Percentiles rank a stretch among this genome's conserved stretches.
phyloP scores from a whole-genome alignment of 768 basidiomycete species.

The Lactarius hatsudake region DNA sequence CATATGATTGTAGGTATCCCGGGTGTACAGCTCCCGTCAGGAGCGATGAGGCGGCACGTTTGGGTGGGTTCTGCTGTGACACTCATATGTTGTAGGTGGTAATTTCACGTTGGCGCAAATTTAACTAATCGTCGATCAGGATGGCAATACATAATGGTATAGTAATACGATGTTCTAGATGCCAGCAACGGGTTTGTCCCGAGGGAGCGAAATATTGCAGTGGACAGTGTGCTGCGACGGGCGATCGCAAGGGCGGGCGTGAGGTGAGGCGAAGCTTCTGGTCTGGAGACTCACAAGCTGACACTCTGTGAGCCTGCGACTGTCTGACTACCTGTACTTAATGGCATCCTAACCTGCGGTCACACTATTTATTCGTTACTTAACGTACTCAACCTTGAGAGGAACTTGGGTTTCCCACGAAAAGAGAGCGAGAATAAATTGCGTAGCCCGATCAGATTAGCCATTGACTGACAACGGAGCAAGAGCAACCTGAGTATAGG shows the following conservation, averaged over 20 bases:
- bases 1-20: not conserved
- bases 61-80: constrained; percentile 12
- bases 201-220: not conserved
- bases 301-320: not conserved
- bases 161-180: not conserved
- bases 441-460: not conserved
- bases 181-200: not conserved
- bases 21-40: not conserved
- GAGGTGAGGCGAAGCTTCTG: not conserved
- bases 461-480: too few species aligned
- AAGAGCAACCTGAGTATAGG: too few species aligned
- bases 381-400: not conserved
- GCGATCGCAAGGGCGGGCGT: not conserved
- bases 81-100: not conserved
- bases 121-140: not conserved
- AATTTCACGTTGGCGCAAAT: not conserved
- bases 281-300: not conserved
- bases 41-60: not conserved
- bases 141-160: not conserved
- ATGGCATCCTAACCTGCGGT: not conserved
- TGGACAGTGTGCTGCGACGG: not conserved
- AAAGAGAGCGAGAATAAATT: not conserved
- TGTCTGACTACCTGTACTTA: not conserved
- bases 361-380: not conserved
- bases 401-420: not conserved